Percentiles rank a stretch among this genome's conserved stretches.
Conservation (phyloP, 805 yeast species). For the Priceomyces medius region DNA sequence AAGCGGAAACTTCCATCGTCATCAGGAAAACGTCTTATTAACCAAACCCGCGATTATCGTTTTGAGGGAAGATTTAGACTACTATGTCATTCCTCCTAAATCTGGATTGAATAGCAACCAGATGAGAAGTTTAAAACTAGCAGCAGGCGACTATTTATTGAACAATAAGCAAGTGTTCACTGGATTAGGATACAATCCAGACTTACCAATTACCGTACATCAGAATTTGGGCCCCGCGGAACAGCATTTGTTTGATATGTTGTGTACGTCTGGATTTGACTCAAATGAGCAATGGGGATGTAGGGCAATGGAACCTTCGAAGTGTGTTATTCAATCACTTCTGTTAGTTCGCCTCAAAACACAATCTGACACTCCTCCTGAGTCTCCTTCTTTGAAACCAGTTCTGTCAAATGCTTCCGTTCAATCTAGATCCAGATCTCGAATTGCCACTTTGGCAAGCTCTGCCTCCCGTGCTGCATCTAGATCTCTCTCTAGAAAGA, state of each 20-base stretch:
- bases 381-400: slow-evolving; percentile 43
- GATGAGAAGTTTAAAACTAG: slow-evolving; percentile 65
- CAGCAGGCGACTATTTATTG: slow-evolving; percentile 68
- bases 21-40: slow-evolving; percentile 53
- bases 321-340: slow-evolving; percentile 82
- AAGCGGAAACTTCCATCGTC: slow-evolving; percentile 14
- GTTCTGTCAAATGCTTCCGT: slow-evolving; percentile 42
- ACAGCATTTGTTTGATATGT: slow-evolving; percentile 91
- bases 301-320: slow-evolving; percentile 81
- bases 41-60: slow-evolving; percentile 90
- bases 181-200: slow-evolving; percentile 64
- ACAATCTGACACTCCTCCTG: slow-evolving; percentile 36
- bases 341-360: slow-evolving; percentile 62
- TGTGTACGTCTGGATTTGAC: slow-evolving; percentile 82
- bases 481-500: slow-evolving; percentile 55
- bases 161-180: slow-evolving; percentile 63
- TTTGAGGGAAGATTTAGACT: slow-evolving; percentile 90
- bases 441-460: slow-evolving; percentile 60
- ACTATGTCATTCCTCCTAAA: slow-evolving; percentile 80
- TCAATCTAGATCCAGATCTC: slow-evolving; percentile 38
- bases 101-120: slow-evolving; percentile 54
- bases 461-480: slow-evolving; percentile 57
- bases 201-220: slow-evolving; percentile 29
- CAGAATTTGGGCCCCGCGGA: slow-evolving; percentile 82
- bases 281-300: slow-evolving; percentile 78